Evolutionary conservation across 768 basidiomycete species (phyloP).

Genomic region (Chalciporus sphaerocephalus): DNA sequence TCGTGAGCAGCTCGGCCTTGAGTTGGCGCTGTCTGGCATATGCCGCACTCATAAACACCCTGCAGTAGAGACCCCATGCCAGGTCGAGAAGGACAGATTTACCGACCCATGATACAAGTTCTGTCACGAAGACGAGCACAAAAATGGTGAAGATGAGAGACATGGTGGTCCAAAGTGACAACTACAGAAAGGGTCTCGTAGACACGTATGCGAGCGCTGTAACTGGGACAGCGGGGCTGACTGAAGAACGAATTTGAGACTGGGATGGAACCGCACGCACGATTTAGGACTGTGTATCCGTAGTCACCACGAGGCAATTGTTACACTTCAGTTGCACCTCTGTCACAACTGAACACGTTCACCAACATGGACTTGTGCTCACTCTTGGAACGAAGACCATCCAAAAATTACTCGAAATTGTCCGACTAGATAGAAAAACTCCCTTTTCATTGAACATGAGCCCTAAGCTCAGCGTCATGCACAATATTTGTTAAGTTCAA

Average conservation of each 20-base stretch:
- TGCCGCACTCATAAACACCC: slow-evolving; percentile 55
- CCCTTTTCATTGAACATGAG: too few species aligned
- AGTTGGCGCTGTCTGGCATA: slow-evolving; percentile 61
- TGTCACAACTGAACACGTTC: slow-evolving; percentile 16
- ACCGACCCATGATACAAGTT: slow-evolving; percentile 86
- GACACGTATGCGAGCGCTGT: neutral
- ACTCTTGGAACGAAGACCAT: too few species aligned
- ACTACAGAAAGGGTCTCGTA: neutral
- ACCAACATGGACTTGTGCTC: too few species aligned
- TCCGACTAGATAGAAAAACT: too few species aligned
- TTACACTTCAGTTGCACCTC: too few species aligned
- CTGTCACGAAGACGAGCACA: slow-evolving; percentile 72
- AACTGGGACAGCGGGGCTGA: neutral
- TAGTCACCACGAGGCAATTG: neutral
- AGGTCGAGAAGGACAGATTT: slow-evolving; percentile 76
- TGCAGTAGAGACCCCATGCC: slow-evolving; percentile 73
- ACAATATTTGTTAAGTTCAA: too few species aligned
- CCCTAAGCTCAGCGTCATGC: too few species aligned
- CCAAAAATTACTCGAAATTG: too few species aligned
- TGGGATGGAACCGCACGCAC: too few species aligned
- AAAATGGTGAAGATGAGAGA: slow-evolving; percentile 81
- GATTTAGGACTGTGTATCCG: neutral
- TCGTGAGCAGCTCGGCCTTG: slow-evolving; percentile 72
- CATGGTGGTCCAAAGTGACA: slow-evolving; percentile 39
- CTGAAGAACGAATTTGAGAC: neutral